A percentile compares a stretch with the other conserved stretches of the same genome.
Evolutionary conservation across 345 rosid species (phyloP).

Genomic region (Draba incana): DNA sequence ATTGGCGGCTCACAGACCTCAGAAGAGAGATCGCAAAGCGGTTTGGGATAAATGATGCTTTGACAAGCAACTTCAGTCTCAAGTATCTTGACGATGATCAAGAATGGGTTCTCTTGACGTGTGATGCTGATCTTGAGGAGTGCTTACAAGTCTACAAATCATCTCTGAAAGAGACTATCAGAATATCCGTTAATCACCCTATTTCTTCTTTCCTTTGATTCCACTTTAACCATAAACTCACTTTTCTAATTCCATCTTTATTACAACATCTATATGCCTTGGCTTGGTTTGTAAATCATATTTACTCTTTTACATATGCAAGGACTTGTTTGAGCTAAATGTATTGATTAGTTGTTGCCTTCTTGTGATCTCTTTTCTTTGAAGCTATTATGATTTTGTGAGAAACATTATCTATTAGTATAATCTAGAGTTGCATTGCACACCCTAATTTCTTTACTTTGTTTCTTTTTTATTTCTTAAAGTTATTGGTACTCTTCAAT

Average conservation of each 20-base stretch:
- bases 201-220: conserved; percentile 34
- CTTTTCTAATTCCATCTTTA: conserved; percentile 10
- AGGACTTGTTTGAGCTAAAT: conserved; percentile 25
- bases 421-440: conserved; percentile 9
- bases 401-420: background rate
- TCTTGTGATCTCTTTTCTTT: conserved; percentile 20
- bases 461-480: background rate
- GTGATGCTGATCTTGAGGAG: conserved; percentile 86
- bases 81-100: conserved; percentile 72
- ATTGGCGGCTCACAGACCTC: conserved; percentile 55
- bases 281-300: conserved; percentile 33
- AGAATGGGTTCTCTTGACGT: conserved; percentile 81
- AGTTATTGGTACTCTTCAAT: background rate
- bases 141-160: conserved; percentile 70
- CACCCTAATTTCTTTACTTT: background rate
- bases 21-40: conserved; percentile 60
- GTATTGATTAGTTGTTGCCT: conserved; percentile 18
- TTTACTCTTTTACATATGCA: background rate
- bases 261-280: conserved; percentile 3
- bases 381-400: conserved; percentile 26
- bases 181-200: conserved; percentile 59
- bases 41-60: conserved; percentile 50
- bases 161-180: conserved; percentile 54
- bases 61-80: conserved; percentile 47
- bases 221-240: background rate